These are phyloP conservation scores for Inonotus obliquus DNA, from an alignment of 1,284 basidiomycete genomes.

Conservation along the genomic window DNA sequence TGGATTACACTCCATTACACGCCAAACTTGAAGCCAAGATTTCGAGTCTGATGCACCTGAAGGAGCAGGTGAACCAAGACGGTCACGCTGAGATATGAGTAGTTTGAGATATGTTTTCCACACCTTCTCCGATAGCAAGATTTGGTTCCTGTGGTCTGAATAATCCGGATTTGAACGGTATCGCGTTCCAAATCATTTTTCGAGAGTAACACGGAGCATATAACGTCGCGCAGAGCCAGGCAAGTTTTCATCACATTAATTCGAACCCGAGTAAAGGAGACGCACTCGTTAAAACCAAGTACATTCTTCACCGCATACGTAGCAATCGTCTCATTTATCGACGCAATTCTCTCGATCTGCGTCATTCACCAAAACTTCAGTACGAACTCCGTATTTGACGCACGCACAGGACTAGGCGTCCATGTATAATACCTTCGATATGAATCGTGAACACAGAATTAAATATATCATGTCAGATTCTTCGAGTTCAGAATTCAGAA, in stretches of 20 bases:
- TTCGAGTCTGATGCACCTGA: conserved; percentile 36
- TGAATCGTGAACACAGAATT: no score
- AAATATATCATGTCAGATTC: no score
- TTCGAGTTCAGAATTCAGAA: neutral
- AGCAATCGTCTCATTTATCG: conserved; percentile 29
- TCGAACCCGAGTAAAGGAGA: neutral
- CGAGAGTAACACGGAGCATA: neutral
- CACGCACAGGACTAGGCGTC: conserved; percentile 25
- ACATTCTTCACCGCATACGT: conserved; percentile 24
- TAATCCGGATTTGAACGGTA: no score
- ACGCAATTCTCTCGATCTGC: conserved; percentile 29
- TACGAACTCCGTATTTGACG: conserved; percentile 31
- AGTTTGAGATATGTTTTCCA: conserved; percentile 35
- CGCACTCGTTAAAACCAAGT: conserved; percentile 34
- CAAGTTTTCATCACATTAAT: neutral
- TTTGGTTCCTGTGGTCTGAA: conserved; percentile 28
- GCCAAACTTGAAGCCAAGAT: conserved; percentile 38
- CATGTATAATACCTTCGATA: conserved; percentile 35
- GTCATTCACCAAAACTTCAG: conserved; percentile 35
- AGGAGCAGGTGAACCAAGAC: conserved; percentile 38
- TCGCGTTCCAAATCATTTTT: no score
- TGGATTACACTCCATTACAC: conserved; percentile 33
- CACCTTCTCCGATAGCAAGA: conserved; percentile 28
- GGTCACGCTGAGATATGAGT: conserved; percentile 29
- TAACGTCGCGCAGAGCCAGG: neutral